Base-by-base conservation (phyloP, 2,329 filamentous ascomycete species). In the Neurospora sp. region DNA sequence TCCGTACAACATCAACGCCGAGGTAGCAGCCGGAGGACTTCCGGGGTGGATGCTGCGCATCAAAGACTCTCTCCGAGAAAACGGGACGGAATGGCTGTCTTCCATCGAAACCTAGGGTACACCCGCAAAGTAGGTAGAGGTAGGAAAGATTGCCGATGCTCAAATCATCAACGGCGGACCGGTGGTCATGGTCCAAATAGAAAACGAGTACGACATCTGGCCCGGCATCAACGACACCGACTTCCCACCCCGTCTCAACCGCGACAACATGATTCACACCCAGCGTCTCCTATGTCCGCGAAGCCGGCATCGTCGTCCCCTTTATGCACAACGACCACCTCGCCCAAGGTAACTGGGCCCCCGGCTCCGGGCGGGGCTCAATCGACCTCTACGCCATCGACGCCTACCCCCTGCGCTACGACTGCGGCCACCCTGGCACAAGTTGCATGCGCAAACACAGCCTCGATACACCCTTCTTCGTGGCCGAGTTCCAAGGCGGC, bases 161-260 rank as follows among this genome's bases (percentile, higher is more conserved):
- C 90, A 93, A 75, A 92, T 93, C 75, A 93, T 90, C 0, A 90
- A 92, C 73, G 91, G 90, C 2, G 91, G 91, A 0, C 90, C 90
- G 0, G 83, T 93, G 38, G 90, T 93, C 69, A 80, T 92, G 1
- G 83, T 90, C 33, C 91, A 93, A 77, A 88, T 88, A 0, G 91
- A 93, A 76, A 93, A 93, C 72, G 91, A 93, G 75, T 92, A 78
- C 69, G 19, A 28, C 9, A 28, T 3, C 11, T 52, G 11, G 11
- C 19, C 43, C 5, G 43, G 11, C 6, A 5, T 8, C 46, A 58
- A 58, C 11, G 23, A 28, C 46, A 58, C 46, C 19, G 11, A 58
- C 19, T 58, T 28, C 19, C 19, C 42, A 9, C 9, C 5, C 5
- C 11, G 7, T 6, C 19, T 52, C 46, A 58, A 58, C 19, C 23